These are phyloP conservation scores for Hura crepitans DNA, from an alignment of 441 rosid genomes.

Conservation along the genomic window DNA sequence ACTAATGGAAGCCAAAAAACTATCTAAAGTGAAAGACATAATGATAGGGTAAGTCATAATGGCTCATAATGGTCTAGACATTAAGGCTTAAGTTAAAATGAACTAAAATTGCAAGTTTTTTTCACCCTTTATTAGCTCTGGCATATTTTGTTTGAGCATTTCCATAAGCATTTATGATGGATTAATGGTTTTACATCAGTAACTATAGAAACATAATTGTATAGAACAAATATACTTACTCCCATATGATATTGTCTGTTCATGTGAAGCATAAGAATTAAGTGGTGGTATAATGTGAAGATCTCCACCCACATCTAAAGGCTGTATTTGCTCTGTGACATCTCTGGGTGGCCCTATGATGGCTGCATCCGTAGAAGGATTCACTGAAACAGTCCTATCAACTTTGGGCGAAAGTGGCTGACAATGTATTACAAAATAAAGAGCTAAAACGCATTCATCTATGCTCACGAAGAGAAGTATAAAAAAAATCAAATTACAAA, in stretches of 20 bases:
- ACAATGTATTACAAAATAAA: constrained; percentile 34
- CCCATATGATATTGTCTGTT: constrained; percentile 33
- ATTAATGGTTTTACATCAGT: not conserved
- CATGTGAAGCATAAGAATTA: constrained; percentile 29
- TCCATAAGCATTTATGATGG: not conserved
- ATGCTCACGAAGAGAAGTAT: constrained; percentile 1
- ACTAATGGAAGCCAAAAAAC: no score
- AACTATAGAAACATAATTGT: not conserved
- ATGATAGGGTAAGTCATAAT: not conserved
- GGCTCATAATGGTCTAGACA: not conserved
- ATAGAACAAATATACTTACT: constrained; percentile 25
- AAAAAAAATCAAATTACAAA: not conserved
- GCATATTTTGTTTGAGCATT: not conserved
- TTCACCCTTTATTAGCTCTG: not conserved
- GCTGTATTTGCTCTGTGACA: constrained; percentile 19
- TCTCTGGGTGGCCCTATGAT: constrained; percentile 32
- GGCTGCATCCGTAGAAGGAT: constrained; percentile 48
- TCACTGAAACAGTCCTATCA: constrained; percentile 52
- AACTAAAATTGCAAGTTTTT: not conserved
- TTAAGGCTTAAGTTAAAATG: not conserved
- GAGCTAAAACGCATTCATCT: constrained; percentile 18
- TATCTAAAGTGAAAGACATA: not conserved
- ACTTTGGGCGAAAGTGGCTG: constrained; percentile 48
- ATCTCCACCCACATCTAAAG: constrained; percentile 33
- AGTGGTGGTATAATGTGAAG: constrained; percentile 25